Percentiles rank a stretch among this genome's conserved stretches.
These are phyloP conservation scores for Apiotrichum veenhuisii DNA, from an alignment of 1,284 basidiomycete genomes.

Conservation along the genomic window DNA sequence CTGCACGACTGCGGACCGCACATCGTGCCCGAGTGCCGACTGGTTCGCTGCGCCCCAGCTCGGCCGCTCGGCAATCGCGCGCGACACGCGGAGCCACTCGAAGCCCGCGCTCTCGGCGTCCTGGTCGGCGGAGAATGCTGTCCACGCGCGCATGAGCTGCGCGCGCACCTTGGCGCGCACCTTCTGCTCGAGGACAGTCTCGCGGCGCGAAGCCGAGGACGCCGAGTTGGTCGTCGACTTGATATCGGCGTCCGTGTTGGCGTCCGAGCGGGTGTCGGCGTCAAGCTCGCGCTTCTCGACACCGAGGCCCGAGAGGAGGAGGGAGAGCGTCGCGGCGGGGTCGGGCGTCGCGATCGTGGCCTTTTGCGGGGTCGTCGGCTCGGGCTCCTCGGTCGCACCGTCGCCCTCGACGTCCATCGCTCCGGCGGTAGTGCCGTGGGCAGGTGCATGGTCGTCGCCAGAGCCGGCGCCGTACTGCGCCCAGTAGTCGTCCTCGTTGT, in stretches of 20 bases:
- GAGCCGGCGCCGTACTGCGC: constrained; percentile 32
- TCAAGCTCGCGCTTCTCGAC: not conserved
- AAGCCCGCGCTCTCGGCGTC: constrained; percentile 33
- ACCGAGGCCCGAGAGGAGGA: constrained; percentile 10
- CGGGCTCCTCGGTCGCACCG: not conserved
- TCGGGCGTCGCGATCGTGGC: constrained; percentile 6
- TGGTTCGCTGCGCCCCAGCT: not conserved
- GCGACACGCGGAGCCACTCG: constrained; percentile 33
- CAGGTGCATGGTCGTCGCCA: not conserved
- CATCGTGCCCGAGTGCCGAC: not conserved
- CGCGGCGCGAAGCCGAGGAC: not conserved
- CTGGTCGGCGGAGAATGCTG: constrained; percentile 8
- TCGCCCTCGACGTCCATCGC: not conserved
- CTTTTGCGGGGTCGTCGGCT: constrained; percentile 10
- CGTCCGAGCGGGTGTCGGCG: no score
- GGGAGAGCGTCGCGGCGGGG: constrained; percentile 8
- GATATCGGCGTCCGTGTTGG: no score
- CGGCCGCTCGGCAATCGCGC: constrained; percentile 22
- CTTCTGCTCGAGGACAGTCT: constrained; percentile 17
- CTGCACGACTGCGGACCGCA: constrained; percentile 12
- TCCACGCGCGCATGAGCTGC: constrained; percentile 25
- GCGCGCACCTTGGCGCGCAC: constrained; percentile 23
- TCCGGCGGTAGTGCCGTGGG: not conserved
- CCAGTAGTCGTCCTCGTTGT: constrained; percentile 41
- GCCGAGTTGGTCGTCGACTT: no score